Percentiles rank a stretch among this genome's conserved stretches.
Evolutionary conservation across 2,329 filamentous ascomycete genomes (phyloP).

Genomic region (Paecilomyces sp.): DNA sequence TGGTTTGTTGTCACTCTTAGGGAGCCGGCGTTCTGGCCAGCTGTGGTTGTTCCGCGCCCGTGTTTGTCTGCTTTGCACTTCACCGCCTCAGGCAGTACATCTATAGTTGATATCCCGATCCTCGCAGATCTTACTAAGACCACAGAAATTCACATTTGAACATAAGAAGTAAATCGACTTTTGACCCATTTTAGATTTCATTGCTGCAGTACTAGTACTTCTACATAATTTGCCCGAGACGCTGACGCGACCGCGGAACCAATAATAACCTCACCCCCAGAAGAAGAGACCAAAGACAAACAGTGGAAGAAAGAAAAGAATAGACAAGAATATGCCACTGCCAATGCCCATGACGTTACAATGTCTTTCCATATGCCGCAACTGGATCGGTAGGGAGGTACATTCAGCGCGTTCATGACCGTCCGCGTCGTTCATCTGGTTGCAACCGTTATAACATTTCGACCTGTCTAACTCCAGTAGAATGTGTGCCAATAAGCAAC

Average conservation of each 20-base stretch:
- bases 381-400: neutral
- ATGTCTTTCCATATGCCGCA: neutral
- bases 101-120: neutral
- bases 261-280: neutral
- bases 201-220: neutral
- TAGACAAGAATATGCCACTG: conserved; percentile 1
- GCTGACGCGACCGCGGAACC: neutral
- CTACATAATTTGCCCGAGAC: neutral
- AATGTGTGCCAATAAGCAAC: neutral
- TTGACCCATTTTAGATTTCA: neutral
- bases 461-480: neutral
- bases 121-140: neutral
- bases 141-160: neutral
- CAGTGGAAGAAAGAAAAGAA: neutral
- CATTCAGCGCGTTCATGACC: neutral
- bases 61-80: conserved; percentile 26
- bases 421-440: neutral
- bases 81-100: neutral
- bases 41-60: conserved; percentile 13
- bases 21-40: conserved; percentile 25
- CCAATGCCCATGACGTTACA: neutral
- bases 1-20: conserved; percentile 2
- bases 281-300: neutral
- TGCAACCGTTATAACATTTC: neutral
- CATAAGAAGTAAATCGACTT: neutral